Percentiles rank a stretch among this genome's conserved stretches.
These are phyloP conservation scores for Teunomyces stri DNA, from an alignment of 805 yeast species.

Conservation along the genomic window DNA sequence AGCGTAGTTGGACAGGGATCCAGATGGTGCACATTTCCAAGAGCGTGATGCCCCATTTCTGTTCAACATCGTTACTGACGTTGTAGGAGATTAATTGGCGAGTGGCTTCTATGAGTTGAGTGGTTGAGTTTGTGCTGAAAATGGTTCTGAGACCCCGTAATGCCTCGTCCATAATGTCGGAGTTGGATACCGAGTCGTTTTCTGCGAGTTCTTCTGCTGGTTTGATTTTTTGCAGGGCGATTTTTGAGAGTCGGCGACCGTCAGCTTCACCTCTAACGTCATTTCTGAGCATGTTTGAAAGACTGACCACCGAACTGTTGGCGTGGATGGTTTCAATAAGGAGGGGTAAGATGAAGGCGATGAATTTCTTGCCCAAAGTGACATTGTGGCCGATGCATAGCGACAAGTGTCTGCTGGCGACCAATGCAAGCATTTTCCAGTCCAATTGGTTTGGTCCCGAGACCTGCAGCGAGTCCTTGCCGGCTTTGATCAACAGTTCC, in stretches of 20 bases:
- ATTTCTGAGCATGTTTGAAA: slow-evolving; percentile 23
- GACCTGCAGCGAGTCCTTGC: slow-evolving; percentile 11
- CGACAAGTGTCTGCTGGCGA: slow-evolving; percentile 39
- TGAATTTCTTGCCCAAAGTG: slow-evolving; percentile 25
- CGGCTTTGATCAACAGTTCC: slow-evolving; percentile 15
- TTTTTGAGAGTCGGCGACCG: slow-evolving; percentile 24
- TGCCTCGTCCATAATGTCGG: slow-evolving; percentile 47
- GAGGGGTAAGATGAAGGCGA: slow-evolving; percentile 35
- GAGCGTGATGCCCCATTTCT: slow-evolving; percentile 54
- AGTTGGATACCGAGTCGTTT: slow-evolving; percentile 32
- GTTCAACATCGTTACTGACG: slow-evolving; percentile 27
- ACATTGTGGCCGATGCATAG: slow-evolving; percentile 35
- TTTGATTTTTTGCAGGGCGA: slow-evolving; percentile 23
- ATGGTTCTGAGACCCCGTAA: slow-evolving; percentile 51
- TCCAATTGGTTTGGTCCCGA: slow-evolving; percentile 34
- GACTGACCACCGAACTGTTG: slow-evolving; percentile 15
- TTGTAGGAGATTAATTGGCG: slow-evolving; percentile 44
- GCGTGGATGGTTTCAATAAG: slow-evolving; percentile 34
- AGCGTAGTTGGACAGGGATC: slow-evolving; percentile 78
- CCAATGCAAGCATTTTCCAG: slow-evolving; percentile 45
- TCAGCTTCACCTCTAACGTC: slow-evolving; percentile 19
- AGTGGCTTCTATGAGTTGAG: slow-evolving; percentile 59
- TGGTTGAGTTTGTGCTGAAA: slow-evolving; percentile 61
- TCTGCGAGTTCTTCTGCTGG: slow-evolving; percentile 28
- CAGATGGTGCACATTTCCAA: slow-evolving; percentile 68